phyloP scores from a whole-genome alignment of 495 filamentous ascomycete species.

The Choiromyces venosus region DNA sequence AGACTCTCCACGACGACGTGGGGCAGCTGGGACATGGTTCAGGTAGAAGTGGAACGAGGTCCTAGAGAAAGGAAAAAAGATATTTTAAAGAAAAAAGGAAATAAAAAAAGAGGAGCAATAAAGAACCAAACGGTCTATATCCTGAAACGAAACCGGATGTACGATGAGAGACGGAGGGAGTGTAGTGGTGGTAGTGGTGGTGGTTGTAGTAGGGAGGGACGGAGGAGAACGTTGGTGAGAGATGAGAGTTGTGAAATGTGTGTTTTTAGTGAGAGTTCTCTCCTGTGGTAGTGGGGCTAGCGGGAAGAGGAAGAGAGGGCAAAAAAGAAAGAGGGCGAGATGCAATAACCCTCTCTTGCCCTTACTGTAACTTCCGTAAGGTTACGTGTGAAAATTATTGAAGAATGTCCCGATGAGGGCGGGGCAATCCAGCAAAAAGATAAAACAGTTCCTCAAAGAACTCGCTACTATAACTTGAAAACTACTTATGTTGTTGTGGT shows the following conservation, averaged over 20 bases:
- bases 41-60: background rate
- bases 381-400: background rate
- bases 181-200: constrained; percentile 19
- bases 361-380: background rate
- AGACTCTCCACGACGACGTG: constrained; percentile 76
- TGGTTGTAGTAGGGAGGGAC: background rate
- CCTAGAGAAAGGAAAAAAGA: background rate
- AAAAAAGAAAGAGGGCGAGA: background rate
- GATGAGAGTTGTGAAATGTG: background rate
- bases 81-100: constrained; percentile 10
- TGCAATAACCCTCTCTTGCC: background rate
- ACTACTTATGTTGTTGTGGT: background rate
- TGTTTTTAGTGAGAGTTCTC: background rate
- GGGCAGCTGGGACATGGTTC: constrained; percentile 51
- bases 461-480: background rate
- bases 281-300: background rate
- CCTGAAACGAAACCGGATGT: constrained; percentile 14
- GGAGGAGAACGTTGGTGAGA: constrained; percentile 3
- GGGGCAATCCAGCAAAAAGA: background rate
- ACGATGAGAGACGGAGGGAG: background rate
- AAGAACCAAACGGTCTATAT: constrained; percentile 11
- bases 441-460: background rate
- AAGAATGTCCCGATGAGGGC: background rate
- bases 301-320: background rate
- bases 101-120: constrained; percentile 8